These are phyloP conservation scores for Boletus pseudo-olivaceus DNA, from an alignment of 768 basidiomycete species.

Conservation along the genomic window DNA sequence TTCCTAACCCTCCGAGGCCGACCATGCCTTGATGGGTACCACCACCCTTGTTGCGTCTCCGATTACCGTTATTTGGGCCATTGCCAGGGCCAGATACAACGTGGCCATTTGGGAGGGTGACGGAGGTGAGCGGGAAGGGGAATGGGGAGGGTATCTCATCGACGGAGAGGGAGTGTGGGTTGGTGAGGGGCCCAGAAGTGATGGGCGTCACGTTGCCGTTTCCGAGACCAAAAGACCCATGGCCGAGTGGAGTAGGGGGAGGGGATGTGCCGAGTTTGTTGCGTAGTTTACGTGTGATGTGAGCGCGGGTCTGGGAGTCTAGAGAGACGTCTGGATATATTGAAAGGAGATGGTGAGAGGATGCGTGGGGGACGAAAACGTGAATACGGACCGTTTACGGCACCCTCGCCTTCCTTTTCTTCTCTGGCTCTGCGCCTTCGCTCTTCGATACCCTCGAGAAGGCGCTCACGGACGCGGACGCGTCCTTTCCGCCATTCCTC, in stretches of 20 bases:
- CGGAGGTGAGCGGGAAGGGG: slow-evolving; percentile 66
- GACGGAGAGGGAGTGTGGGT: slow-evolving; percentile 81
- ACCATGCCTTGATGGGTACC: slow-evolving; percentile 55
- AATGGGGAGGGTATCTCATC: slow-evolving; percentile 87
- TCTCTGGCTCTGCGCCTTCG: slow-evolving; percentile 73
- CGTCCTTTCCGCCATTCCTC: slow-evolving; percentile 78
- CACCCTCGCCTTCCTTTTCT: slow-evolving; percentile 88
- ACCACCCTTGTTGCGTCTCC: slow-evolving; percentile 50
- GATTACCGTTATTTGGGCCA: slow-evolving; percentile 37
- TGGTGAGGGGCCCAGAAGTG: slow-evolving; percentile 66
- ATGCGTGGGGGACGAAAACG: not conserved
- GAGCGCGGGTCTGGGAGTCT: slow-evolving; percentile 73
- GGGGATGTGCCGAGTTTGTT: slow-evolving; percentile 79
- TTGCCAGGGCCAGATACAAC: slow-evolving; percentile 33
- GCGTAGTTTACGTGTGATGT: slow-evolving; percentile 80
- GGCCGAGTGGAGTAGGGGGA: slow-evolving; percentile 65
- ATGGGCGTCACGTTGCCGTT: slow-evolving; percentile 52
- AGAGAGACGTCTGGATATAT: slow-evolving; percentile 59
- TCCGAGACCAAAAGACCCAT: slow-evolving; percentile 30
- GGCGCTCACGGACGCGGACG: slow-evolving; percentile 69
- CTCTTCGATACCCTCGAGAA: slow-evolving; percentile 84
- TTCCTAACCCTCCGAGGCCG: slow-evolving; percentile 63
- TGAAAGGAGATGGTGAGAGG: not conserved
- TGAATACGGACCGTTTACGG: slow-evolving; percentile 52
- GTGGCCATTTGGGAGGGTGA: slow-evolving; percentile 38